phyloP scores from a whole-genome alignment of 345 rosid species.

The Pugionium cornutum region DNA sequence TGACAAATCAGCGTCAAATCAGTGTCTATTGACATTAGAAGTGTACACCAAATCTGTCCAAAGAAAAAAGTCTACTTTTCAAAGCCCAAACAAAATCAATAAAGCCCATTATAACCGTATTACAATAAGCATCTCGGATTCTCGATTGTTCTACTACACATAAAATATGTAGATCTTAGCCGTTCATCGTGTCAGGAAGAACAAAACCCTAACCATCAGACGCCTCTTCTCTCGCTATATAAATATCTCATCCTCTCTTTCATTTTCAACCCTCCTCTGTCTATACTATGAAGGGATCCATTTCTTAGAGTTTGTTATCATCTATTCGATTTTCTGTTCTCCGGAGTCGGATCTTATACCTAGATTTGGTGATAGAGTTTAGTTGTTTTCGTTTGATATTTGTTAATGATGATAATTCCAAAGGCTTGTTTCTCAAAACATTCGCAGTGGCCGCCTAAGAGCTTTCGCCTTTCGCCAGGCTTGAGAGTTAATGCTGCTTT shows the following conservation, averaged over 20 bases:
- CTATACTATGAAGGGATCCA: too few species aligned
- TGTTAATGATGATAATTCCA: constrained; percentile 44
- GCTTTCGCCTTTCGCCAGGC: constrained; percentile 59
- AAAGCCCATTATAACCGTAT: too few species aligned
- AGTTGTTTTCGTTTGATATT: neutral
- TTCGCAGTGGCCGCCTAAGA: constrained; percentile 77
- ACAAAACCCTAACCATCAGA: constrained; percentile 35
- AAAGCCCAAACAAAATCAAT: too few species aligned
- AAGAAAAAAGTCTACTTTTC: too few species aligned
- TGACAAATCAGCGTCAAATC: too few species aligned
- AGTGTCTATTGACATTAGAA: too few species aligned
- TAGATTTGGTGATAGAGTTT: neutral
- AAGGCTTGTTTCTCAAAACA: constrained; percentile 78
- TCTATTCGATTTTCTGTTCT: neutral
- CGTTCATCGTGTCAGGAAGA: constrained; percentile 18
- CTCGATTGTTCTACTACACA: too few species aligned
- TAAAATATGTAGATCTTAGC: constrained; percentile 9
- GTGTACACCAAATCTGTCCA: too few species aligned
- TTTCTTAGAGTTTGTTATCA: too few species aligned
- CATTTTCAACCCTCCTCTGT: too few species aligned
- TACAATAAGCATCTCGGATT: too few species aligned
- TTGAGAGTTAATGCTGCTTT: constrained; percentile 58
- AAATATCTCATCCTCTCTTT: neutral
- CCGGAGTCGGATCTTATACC: neutral
- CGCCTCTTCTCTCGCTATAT: constrained; percentile 28